Evolutionary conservation across 129 eudicot genomes (phyloP), one percentile per base, ranked within the genome.

Genomic region (Mikania micrantha): DNA sequence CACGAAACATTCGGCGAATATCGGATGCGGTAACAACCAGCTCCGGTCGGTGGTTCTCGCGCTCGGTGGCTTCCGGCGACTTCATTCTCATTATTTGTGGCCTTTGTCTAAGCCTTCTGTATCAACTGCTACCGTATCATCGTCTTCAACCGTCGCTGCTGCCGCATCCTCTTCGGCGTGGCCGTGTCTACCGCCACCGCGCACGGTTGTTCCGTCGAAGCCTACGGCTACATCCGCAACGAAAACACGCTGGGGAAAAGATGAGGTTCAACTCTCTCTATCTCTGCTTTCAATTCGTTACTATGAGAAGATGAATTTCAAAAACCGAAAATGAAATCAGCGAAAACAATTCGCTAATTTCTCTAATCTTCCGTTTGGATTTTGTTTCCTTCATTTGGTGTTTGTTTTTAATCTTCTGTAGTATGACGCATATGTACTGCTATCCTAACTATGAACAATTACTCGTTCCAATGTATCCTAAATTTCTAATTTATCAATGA

Each of bases 11-110:
- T 69, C 80, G 81, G 39, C 78, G 2, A 77, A 80, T 47, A 70
- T 66, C 78, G 79, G 75, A 1, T 74, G 85, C 36, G 80, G 79
- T 19, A 77, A 61, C 34, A 64, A 70, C 31, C 95, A 82, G 84
- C 87, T 87, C 34, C 86, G 97, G 20, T 77, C 85, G 0, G 91
- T 90, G 20, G 95, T 87, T n/a, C 73, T 74, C 6, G 85, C 87
- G 4, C 95, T 87, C 25, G 90, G 90, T 28, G 95, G 90, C 1
- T 87, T 87, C 79, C 85, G 87, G 4, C 59, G 81, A 0, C 79
- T 87, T 19, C 83, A 72, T 49, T 73, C 90, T 27, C 80, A 67
- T 53, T 82, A 83, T 60, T 75, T 87, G 22, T 81, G 82, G 84
- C 87, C 80, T 15, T 77, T 85, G 6, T 67, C 80, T 0, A 85